phyloP scores from a whole-genome alignment of 2,329 filamentous ascomycete genomes.

The Microsporum audouinii region DNA sequence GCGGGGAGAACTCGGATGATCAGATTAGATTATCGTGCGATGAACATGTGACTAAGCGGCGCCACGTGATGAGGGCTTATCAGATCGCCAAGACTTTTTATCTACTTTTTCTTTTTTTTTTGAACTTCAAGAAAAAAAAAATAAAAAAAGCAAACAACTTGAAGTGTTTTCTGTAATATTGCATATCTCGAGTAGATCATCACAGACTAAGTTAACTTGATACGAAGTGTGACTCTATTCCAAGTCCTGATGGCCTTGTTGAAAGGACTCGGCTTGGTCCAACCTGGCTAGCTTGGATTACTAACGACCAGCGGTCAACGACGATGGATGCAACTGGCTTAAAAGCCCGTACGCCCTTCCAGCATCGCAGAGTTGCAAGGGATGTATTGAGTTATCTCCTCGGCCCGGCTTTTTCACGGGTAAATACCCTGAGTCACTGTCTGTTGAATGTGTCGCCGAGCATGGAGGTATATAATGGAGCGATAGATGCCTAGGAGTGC shows the following conservation, averaged over 20 bases:
- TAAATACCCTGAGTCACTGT: not conserved
- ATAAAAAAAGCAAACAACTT: not conserved
- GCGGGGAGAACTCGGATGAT: conserved; percentile 14
- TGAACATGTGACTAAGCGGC: conserved; percentile 13
- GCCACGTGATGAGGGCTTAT: conserved; percentile 14
- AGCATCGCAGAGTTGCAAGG: not conserved
- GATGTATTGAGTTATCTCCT: not conserved
- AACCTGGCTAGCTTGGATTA: not conserved
- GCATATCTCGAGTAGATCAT: no score
- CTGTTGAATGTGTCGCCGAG: not conserved
- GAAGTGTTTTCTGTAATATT: not conserved
- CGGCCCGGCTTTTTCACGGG: not conserved
- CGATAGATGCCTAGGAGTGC: not conserved
- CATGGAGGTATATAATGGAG: not conserved
- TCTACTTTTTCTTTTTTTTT: not conserved
- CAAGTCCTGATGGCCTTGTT: no score
- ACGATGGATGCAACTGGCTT: not conserved
- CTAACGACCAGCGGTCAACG: not conserved
- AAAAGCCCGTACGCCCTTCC: not conserved
- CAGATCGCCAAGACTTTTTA: conserved; percentile 9
- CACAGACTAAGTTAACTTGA: no score
- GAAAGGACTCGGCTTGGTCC: no score
- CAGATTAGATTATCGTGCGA: conserved; percentile 20
- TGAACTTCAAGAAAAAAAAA: not conserved
- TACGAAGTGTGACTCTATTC: no score